phyloP scores from a whole-genome alignment of 108 stramenopile species.

The Cyclotella atomus region DNA sequence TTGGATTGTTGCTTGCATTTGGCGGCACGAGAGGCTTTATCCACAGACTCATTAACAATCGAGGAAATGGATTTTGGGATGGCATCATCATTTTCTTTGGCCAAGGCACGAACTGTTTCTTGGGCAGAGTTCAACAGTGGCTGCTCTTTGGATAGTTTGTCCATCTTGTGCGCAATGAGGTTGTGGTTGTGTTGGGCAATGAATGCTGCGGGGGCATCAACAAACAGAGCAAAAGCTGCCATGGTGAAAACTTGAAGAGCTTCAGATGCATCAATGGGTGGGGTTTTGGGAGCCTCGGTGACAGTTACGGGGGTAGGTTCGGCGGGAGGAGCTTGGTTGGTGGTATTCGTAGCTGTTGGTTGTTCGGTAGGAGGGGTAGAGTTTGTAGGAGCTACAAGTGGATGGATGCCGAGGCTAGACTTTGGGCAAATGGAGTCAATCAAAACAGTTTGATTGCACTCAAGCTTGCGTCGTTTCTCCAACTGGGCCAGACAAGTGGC shows the following conservation, averaged over 20 bases:
- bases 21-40: too few species aligned
- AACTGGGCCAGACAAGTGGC: too few species aligned
- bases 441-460: too few species aligned
- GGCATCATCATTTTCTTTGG: too few species aligned
- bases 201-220: not conserved
- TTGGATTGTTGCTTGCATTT: too few species aligned
- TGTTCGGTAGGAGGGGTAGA: not conserved
- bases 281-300: too few species aligned
- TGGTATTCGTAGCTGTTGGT: not conserved
- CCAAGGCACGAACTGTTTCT: too few species aligned
- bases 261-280: not conserved
- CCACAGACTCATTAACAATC: too few species aligned
- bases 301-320: too few species aligned
- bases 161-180: not conserved
- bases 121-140: not conserved
- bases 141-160: not conserved
- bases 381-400: not conserved
- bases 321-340: not conserved
- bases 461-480: too few species aligned
- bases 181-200: not conserved
- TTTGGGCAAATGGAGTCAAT: not conserved
- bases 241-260: not conserved
- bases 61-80: too few species aligned
- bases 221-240: not conserved
- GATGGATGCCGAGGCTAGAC: not conserved